phyloP scores from a whole-genome alignment of 2,329 filamentous ascomycete genomes.

The Orbilia oligospora region DNA sequence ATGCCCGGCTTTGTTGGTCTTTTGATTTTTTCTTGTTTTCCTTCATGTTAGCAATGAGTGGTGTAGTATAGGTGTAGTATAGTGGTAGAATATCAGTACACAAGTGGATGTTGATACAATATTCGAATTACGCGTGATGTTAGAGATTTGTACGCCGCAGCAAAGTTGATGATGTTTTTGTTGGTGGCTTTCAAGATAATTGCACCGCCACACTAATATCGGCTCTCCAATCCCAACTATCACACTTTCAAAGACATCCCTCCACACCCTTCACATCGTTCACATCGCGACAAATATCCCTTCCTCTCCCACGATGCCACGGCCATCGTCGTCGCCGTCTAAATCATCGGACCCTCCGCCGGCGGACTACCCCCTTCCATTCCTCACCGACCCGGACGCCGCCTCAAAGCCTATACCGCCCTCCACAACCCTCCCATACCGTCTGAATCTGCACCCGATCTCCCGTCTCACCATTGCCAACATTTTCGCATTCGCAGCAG shows the following conservation, averaged over 20 bases:
- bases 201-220: background rate
- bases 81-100: conserved; percentile 6
- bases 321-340: conserved; percentile 6
- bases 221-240: conserved; percentile 19
- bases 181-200: conserved; percentile 23
- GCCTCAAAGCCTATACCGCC: conserved; percentile 38
- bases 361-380: conserved; percentile 44
- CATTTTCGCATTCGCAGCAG: conserved; percentile 76
- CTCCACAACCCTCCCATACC: conserved; percentile 52
- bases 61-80: conserved; percentile 14
- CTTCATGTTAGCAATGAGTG: background rate
- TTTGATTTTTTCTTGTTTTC: background rate
- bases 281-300: conserved; percentile 10
- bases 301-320: conserved; percentile 29
- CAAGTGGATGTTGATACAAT: background rate
- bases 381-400: conserved; percentile 56
- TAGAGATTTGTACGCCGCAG: too few relatives aligned
- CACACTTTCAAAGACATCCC: background rate
- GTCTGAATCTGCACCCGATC: conserved; percentile 76
- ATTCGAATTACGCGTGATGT: background rate
- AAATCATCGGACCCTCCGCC: conserved; percentile 22
- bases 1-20: conserved; percentile 20
- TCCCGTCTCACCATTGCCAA: conserved; percentile 78
- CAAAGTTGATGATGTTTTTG: background rate
- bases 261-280: conserved; percentile 11